A percentile compares a stretch with the other conserved stretches of the same genome.
phyloP scores from a whole-genome alignment of 2,329 filamentous ascomycete species.

The Cytospora mali region DNA sequence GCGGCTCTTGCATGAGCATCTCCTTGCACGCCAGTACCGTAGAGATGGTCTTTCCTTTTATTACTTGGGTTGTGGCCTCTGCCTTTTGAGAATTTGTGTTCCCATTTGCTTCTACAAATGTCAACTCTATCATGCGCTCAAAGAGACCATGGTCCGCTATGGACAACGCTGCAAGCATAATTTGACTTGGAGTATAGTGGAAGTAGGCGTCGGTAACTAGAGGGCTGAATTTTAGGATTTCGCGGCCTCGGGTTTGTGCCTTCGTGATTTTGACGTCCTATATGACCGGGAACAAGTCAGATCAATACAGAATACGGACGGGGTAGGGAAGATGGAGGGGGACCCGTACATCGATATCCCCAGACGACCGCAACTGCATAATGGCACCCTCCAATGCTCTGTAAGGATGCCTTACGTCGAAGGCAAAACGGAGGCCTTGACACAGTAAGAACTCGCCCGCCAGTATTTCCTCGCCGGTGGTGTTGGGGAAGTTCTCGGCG shows the following conservation, averaged over 20 bases:
- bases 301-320: neutral
- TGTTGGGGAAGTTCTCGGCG: conserved; percentile 68
- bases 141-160: conserved; percentile 71
- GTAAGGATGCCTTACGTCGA: conserved; percentile 90
- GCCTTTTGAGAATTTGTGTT: conserved; percentile 34
- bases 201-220: conserved; percentile 96
- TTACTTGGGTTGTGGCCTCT: conserved; percentile 44
- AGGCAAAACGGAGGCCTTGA: conserved; percentile 88
- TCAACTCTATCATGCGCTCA: conserved; percentile 49
- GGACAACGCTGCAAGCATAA: conserved; percentile 81
- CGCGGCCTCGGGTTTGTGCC: conserved; percentile 74
- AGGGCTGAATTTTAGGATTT: conserved; percentile 76
- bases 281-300: neutral
- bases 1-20: conserved; percentile 59
- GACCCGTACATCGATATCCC: conserved; percentile 57
- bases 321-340: neutral
- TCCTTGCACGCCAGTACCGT: conserved; percentile 54
- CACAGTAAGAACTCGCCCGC: conserved; percentile 92
- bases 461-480: conserved; percentile 78
- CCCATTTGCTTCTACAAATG: conserved; percentile 35
- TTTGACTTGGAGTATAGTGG: conserved; percentile 91
- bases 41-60: conserved; percentile 24
- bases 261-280: conserved; percentile 49
- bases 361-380: conserved; percentile 75
- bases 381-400: conserved; percentile 83